Evolutionary conservation across 805 yeast species (phyloP).

Genomic region (Crinitomyces ghanaensis): DNA sequence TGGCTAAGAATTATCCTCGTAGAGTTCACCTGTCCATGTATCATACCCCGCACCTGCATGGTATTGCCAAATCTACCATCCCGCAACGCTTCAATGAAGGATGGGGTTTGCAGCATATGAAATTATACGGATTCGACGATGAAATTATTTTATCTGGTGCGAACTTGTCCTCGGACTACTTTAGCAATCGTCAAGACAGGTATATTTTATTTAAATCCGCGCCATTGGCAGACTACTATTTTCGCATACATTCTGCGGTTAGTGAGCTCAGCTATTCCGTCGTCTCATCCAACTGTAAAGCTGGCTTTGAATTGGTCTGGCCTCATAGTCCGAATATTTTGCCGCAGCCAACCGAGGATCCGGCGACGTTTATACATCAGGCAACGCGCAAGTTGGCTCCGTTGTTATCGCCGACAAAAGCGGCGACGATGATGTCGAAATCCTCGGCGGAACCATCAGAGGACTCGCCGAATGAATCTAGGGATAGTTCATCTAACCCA

Average conservation of each 20-base stretch:
- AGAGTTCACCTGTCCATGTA: constrained; percentile 75
- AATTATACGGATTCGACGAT: constrained; percentile 87
- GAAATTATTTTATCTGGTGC: constrained; percentile 87
- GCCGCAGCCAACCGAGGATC: constrained; percentile 44
- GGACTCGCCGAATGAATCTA: constrained; percentile 11
- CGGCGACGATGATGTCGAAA: not conserved
- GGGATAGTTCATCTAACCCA: constrained; percentile 15
- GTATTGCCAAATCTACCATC: constrained; percentile 48
- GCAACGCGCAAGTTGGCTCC: constrained; percentile 48
- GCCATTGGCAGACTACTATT: constrained; percentile 60
- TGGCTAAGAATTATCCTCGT: constrained; percentile 46
- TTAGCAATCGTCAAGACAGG: constrained; percentile 89
- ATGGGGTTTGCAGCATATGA: constrained; percentile 92
- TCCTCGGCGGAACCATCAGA: constrained; percentile 23
- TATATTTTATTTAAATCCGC: constrained; percentile 60
- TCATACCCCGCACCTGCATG: constrained; percentile 77
- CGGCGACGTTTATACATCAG: constrained; percentile 16
- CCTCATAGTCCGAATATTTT: constrained; percentile 49
- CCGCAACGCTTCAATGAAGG: constrained; percentile 89
- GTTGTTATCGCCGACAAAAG: constrained; percentile 35
- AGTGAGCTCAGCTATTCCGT: constrained; percentile 62
- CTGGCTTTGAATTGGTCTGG: constrained; percentile 58
- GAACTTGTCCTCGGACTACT: constrained; percentile 81
- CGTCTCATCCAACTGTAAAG: constrained; percentile 25
- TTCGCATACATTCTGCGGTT: constrained; percentile 54